Conservation (phyloP, 176 grass and related monocot genomes). For the Aegilops bicornis region DNA sequence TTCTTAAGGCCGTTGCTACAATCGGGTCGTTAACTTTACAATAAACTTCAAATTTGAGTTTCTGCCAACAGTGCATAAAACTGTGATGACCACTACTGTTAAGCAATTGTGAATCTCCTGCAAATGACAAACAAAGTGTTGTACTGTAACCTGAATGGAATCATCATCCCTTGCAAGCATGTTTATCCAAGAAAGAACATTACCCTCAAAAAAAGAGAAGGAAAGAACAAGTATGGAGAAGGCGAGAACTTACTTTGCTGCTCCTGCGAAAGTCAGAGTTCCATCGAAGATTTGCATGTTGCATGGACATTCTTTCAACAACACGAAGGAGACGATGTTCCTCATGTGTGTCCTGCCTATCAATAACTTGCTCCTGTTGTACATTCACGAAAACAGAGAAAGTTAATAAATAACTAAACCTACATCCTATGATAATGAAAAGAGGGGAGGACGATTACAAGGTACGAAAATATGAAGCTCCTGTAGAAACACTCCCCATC, state of each 20-base stretch:
- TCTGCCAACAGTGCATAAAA: conserved; percentile 15
- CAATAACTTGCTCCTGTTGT: conserved; percentile 49
- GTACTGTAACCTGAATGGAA: conserved; percentile 12
- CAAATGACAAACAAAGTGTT: conserved; percentile 27
- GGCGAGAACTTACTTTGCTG: neutral
- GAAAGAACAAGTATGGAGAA: conserved; percentile 11
- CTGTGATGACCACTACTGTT: neutral
- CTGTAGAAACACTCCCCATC: conserved; percentile 54
- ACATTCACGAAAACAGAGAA: neutral
- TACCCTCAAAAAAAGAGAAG: neutral
- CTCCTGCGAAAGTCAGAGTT: neutral
- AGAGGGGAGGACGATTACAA: conserved; percentile 21
- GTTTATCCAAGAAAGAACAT: conserved; percentile 2
- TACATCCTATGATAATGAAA: conserved; percentile 16
- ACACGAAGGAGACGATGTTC: conserved; percentile 30
- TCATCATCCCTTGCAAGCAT: conserved; percentile 5
- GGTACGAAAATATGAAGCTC: conserved; percentile 53
- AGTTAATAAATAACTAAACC: conserved; percentile 13
- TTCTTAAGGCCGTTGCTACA: conserved; percentile 4
- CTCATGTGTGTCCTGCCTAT: conserved; percentile 37
- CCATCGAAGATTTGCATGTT: conserved; percentile 12
- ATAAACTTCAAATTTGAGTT: conserved; percentile 2
- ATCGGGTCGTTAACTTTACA: conserved; percentile 13
- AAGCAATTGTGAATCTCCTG: conserved; percentile 24
- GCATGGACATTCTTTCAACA: conserved; percentile 19